phyloP scores from a whole-genome alignment of 805 yeast species.

The Ogataea nonfermentans region DNA sequence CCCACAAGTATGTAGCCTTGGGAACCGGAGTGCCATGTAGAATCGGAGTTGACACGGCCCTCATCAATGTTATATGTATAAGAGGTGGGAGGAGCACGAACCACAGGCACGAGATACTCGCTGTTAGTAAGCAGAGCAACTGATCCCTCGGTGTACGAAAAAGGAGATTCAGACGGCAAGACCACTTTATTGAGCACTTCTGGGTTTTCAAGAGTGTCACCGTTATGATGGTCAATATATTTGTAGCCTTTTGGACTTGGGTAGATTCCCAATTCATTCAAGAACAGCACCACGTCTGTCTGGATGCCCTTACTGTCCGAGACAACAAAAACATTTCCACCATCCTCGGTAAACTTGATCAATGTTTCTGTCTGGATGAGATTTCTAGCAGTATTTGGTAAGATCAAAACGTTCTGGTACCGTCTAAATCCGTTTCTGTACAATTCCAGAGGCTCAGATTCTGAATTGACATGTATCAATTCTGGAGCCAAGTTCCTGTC shows the following conservation, averaged over 20 bases:
- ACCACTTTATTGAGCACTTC: constrained; percentile 32
- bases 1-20: constrained; percentile 77
- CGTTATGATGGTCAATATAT: constrained; percentile 63
- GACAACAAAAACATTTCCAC: constrained; percentile 74
- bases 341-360: constrained; percentile 56
- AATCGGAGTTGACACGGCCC: constrained; percentile 34
- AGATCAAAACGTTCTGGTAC: constrained; percentile 56
- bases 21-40: constrained; percentile 75
- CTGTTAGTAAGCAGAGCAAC: constrained; percentile 71
- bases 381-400: constrained; percentile 53
- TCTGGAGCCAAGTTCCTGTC: constrained; percentile 20
- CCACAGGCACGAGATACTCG: constrained; percentile 66
- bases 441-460: constrained; percentile 26
- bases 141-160: constrained; percentile 44
- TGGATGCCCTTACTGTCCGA: constrained; percentile 51
- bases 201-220: constrained; percentile 26
- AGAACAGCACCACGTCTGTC: constrained; percentile 62
- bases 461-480: constrained; percentile 24
- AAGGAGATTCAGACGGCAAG: constrained; percentile 15
- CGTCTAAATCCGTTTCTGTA: constrained; percentile 42
- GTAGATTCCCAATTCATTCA: constrained; percentile 77
- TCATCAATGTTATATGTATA: constrained; percentile 51
- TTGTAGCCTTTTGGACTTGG: constrained; percentile 75
- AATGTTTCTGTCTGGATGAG: constrained; percentile 48
- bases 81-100: constrained; percentile 64